Base-by-base conservation (phyloP, 306 rosid species). In the Lathyrus aphaca region DNA sequence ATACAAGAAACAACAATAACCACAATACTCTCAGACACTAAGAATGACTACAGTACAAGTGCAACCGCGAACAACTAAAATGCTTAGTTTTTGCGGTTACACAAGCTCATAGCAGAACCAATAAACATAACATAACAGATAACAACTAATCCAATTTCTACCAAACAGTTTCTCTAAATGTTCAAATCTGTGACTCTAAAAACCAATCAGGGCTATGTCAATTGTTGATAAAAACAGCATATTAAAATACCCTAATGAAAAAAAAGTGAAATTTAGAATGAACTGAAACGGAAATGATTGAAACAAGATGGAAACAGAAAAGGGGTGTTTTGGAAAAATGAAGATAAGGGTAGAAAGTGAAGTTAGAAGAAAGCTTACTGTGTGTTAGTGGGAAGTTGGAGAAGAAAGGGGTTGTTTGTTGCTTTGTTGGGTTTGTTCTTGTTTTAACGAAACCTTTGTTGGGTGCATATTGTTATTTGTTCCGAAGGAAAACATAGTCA, bases 321-420 rank as follows among this genome's bases (percentile, higher is more conserved):
- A 49, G 16, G 77, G 64, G 63, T 49, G 53, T 21, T 61, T 38
- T 18, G 15, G 32, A 3, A 63, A 50, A 9, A 64, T 25, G 10
- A 45, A 44, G 44, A 12, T 51, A 10, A 74, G 14, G 21, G 25
- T 11, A 17, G 54, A 38, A 42, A 5, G 25, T 42, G 46, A 5
- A 74, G 25, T 42, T 17, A 54, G 72, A 64, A 39, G 51, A 40
- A 60, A 53, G 23, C 78, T 42, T 74, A 74, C 72, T 27, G 15
- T 64, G 65, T 40, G 25, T 13, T 39, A 50, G 35, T 50, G 43
- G 16, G 23, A 53, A 51, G 46, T 53, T n/a, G 46, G 72, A 59
- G 21, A 3, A 14, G 10, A 56, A 74, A 14, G 66, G 42, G 65
- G 0, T 56, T 40, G 42, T 25, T 56, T 40, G 42, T 25, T 50